Conservation (phyloP, 1,284 basidiomycete genomes). For the Golubevia sp. region DNA sequence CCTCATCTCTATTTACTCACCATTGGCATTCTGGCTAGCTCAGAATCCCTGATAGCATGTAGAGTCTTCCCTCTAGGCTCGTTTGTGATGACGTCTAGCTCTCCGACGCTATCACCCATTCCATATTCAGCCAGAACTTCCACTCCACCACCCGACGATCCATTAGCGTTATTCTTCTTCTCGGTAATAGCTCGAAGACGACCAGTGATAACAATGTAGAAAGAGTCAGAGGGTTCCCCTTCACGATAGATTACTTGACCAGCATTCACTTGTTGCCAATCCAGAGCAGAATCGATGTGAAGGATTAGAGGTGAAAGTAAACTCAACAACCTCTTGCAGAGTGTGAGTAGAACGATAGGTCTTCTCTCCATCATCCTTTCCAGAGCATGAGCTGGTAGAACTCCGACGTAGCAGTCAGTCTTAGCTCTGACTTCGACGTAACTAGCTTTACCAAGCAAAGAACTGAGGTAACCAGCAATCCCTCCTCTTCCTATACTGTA, state of each 20-base stretch:
- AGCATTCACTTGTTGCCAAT: slow-evolving; percentile 3
- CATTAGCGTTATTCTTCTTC: slow-evolving; percentile 14
- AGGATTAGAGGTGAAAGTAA: slow-evolving; percentile 1
- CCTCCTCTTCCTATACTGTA: neutral
- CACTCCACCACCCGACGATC: slow-evolving; percentile 3
- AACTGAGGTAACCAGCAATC: neutral
- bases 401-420: neutral
- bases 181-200: slow-evolving; percentile 2
- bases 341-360: slow-evolving; percentile 1
- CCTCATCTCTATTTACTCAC: neutral
- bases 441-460: neutral
- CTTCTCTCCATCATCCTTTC: slow-evolving; percentile 2
- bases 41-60: slow-evolving; percentile 1
- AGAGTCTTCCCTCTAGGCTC: neutral
- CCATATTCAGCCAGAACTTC: slow-evolving; percentile 2
- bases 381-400: slow-evolving; percentile 1
- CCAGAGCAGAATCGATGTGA: slow-evolving; percentile 3
- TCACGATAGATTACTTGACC: slow-evolving; percentile 1
- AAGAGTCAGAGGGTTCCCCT: neutral
- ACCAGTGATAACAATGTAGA: slow-evolving; percentile 3
- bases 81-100: slow-evolving; percentile 5
- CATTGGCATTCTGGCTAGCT: slow-evolving; percentile 1
- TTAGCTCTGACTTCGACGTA: slow-evolving; percentile 1
- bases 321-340: slow-evolving; percentile 4
- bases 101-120: slow-evolving; percentile 2